Base-by-base conservation (phyloP, 768 basidiomycete genomes). In the Chlorophyllum brunneum region DNA sequence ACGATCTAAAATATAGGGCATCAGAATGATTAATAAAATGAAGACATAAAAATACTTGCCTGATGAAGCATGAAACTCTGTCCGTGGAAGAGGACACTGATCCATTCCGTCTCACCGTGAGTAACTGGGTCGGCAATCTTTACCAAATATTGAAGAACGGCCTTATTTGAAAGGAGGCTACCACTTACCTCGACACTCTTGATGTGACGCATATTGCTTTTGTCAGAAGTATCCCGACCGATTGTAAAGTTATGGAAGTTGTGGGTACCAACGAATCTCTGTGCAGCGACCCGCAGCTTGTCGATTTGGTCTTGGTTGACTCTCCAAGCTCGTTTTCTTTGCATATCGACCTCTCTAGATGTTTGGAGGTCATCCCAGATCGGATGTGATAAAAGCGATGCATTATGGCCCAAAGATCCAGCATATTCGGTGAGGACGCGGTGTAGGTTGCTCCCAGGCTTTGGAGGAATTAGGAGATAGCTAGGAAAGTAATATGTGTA, bases 1-100 rank as follows among this genome's bases (percentile, higher is more conserved):
- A 82, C 80, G 56, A 82, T 83, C 79, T 81, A 46, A n/a, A 36
- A 56, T 30, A 26, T n/a, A 7, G 41, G 15, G 51, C 23, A 38
- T 40, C 37, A 53, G 23, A 18, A 16, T 8, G 27, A 10, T 18
- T 5, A 6, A 45, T 30, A 18, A 9, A 45, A 15, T 31, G 4
- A 4, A 13, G 2, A 16, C 4, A 57, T 62, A 27, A 1, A 58
- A 62, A 27, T n/a, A 70, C 77, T 48, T 61, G 94, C 94, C 76
- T 99, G 97, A 67, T 99, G 95, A 48, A 99, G 70, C 97, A 99
- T 98, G 67, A 99, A 99, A 60, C 92, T 94, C 67, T 99, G 97
- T 0, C 95, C 97, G 64, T 98, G 93, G 65, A 97, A 88, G 54
- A 88, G 74, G 16, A 98, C 85, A 39, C 88, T 88, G 38, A 98